Conservation (phyloP, 352 stramenopile species). For the Phytophthora macrochlamydospora region DNA sequence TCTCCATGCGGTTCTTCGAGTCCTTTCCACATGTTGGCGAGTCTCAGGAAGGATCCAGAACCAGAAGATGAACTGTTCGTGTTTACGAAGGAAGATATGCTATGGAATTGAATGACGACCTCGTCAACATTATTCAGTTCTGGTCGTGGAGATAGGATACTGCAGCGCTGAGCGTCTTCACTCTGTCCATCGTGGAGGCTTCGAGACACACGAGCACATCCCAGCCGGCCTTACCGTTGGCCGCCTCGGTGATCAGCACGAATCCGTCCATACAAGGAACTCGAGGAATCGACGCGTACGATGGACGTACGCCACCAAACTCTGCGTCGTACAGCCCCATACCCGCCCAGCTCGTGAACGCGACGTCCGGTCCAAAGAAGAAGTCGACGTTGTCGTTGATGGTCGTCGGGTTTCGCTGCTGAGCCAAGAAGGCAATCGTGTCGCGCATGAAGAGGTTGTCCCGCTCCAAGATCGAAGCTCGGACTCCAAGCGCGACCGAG, state of each 20-base stretch:
- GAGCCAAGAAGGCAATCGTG: constrained; percentile 56
- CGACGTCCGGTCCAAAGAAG: constrained; percentile 57
- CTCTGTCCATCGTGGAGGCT: constrained; percentile 16
- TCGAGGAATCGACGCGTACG: constrained; percentile 38
- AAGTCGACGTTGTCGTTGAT: constrained; percentile 57
- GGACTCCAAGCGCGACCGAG: constrained; percentile 36
- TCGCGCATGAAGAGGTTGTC: constrained; percentile 53
- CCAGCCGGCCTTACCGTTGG: constrained; percentile 16
- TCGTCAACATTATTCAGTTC: not conserved
- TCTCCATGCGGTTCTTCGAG: not conserved
- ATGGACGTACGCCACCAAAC: constrained; percentile 37
- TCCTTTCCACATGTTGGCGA: not conserved
- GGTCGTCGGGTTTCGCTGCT: constrained; percentile 27
- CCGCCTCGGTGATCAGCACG: constrained; percentile 48
- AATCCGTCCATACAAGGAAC: constrained; percentile 52
- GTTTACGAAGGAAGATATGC: not conserved
- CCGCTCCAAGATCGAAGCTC: constrained; percentile 46
- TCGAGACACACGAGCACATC: constrained; percentile 34
- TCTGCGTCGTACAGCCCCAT: constrained; percentile 64
- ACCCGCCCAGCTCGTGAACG: constrained; percentile 62
- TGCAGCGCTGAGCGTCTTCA: constrained; percentile 7
- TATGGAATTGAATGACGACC: too few species aligned
- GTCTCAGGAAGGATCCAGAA: not conserved
- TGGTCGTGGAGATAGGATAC: constrained; percentile 15
- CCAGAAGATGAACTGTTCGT: not conserved